Evolutionary conservation across 1,139 yeast genomes (phyloP).

Genomic region (Pichia sp.): DNA sequence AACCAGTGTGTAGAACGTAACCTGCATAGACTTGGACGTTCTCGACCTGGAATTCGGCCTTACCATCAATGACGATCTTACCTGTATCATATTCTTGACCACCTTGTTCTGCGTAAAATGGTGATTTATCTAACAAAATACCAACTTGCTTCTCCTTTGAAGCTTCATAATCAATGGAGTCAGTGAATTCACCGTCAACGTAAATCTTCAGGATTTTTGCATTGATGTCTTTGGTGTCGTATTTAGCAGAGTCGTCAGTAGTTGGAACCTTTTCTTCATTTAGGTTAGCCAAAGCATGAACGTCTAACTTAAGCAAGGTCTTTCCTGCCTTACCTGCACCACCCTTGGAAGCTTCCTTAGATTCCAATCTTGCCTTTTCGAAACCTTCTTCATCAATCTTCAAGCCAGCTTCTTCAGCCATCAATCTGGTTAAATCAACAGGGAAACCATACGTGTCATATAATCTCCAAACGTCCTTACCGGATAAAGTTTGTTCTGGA

Average conservation of each 20-base stretch:
- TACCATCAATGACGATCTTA: slow-evolving; percentile 81
- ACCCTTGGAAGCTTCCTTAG: slow-evolving; percentile 94
- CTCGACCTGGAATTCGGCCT: slow-evolving; percentile 78
- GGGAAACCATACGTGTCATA: slow-evolving; percentile 99
- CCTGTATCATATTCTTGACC: slow-evolving; percentile 98
- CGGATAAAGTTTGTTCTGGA: slow-evolving; percentile 71
- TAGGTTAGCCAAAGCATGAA: slow-evolving; percentile 72
- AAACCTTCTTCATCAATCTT: slow-evolving; percentile 88
- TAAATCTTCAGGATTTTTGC: slow-evolving; percentile 66
- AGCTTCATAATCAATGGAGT: slow-evolving; percentile 29
- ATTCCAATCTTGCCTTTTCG: slow-evolving; percentile 80
- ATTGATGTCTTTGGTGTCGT: slow-evolving; percentile 55
- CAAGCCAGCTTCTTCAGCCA: slow-evolving; percentile 98
- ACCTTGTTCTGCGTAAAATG: slow-evolving; percentile 98
- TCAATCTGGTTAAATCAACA: slow-evolving; percentile 90
- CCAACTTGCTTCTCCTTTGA: slow-evolving; percentile 55
- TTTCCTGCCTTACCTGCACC: slow-evolving; percentile 52
- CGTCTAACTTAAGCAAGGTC: slow-evolving; percentile 71
- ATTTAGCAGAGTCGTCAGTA: slow-evolving; percentile 77
- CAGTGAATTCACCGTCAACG: slow-evolving; percentile 47
- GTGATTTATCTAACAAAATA: slow-evolving; percentile 77
- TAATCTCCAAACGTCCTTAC: slow-evolving; percentile 96
- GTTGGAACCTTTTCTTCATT: slow-evolving; percentile 57
- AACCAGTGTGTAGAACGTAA: slow-evolving; percentile 92
- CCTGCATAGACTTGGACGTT: slow-evolving; percentile 94